Evolutionary conservation across 495 filamentous ascomycete species (phyloP), one percentile per base, ranked within the genome.

Genomic region (Penicillium taxi): DNA sequence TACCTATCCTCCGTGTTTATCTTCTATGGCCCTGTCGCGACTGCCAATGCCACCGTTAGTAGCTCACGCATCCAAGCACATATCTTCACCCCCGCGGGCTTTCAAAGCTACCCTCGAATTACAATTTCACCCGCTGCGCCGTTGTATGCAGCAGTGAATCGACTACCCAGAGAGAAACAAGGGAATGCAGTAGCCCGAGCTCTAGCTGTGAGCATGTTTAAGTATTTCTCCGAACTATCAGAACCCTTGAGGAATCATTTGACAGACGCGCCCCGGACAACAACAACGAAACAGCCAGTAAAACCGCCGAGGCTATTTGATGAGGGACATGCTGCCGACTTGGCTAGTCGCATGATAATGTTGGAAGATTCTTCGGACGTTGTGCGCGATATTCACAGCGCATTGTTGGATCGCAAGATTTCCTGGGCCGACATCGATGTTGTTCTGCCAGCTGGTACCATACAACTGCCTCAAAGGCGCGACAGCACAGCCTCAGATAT

Each of bases 111-210:
- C 56, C 78, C 84, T 41, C 86, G 91, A 47, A 76, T 98, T 45
- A 90, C 86, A 9, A 78, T 96, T 35, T 91, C 91, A 15, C 90
- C 89, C 15, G 89, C 80, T 39, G 94, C 90, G n/a, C 80, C 91
- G n/a, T 78, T 93, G 42, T 98, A 96, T 57, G 77, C 79, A 39
- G 88, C 87, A 20, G 89, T 98, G 53, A 81, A 82, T 53, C 78
- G 93, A 54, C 73, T 99, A n/a, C 85, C 93, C 15, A 79, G 84
- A 39, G 89, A 94, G 50, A 84, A 84, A 58, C 91, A 96, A 68
- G 90, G 88, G 26, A 86, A 95, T 56, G 88, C 94, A 54, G 65
- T 94, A 22, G 86, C 77, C 58, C 80, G 91, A 12, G 91, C 83
- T 1, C 69, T 99, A 26, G 91, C 91, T 23, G 89, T 96, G 56